Evolutionary conservation across 306 rosid species (phyloP).

Genomic region (Ormosia semicastrata): DNA sequence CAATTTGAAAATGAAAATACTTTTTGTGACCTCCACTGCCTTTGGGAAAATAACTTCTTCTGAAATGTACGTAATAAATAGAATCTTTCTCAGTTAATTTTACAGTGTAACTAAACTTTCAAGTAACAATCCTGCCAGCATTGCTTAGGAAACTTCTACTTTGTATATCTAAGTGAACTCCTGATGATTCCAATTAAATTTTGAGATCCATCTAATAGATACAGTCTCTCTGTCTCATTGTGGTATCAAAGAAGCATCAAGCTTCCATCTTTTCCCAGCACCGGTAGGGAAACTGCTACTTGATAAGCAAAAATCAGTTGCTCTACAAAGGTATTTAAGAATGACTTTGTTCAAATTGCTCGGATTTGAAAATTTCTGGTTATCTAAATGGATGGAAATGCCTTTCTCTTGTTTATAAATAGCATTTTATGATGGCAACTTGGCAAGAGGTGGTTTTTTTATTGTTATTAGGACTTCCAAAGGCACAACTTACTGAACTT

Average conservation of each 20-base stretch:
- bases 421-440: background rate
- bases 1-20: no score
- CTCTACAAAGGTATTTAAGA: background rate
- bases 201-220: background rate
- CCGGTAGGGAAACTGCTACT: background rate
- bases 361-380: background rate
- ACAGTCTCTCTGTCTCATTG: no score
- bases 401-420: background rate
- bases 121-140: no score
- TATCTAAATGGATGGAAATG: background rate
- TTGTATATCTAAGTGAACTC: background rate
- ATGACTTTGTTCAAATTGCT: background rate
- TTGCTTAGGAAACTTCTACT: no score
- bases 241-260: background rate
- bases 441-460: background rate
- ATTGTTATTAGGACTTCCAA: background rate
- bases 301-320: background rate
- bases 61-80: no score
- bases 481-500: background rate
- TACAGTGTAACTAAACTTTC: no score
- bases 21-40: no score
- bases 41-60: no score
- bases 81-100: no score
- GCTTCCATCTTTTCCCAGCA: conserved; percentile 6
- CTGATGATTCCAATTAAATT: background rate